Base-by-base conservation (phyloP, 495 filamentous ascomycete species). In the Penicillium samsonianum region DNA sequence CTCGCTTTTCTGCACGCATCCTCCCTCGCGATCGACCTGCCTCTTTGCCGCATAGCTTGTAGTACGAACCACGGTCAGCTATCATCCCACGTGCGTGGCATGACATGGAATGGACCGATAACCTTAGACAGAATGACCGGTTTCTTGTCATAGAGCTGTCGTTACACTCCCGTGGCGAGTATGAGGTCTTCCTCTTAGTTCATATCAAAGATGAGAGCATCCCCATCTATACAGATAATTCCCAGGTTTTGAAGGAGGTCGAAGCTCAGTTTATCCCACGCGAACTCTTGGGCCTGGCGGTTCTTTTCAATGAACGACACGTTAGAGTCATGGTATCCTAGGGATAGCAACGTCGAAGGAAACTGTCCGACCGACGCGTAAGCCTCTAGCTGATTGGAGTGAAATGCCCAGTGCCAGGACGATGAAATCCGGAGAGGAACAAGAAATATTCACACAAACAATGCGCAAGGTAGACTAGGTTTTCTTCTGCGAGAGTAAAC, bases 151-250 rank as follows among this genome's bases (percentile, higher is more conserved):
- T 80, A 6, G 90, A 93, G 67, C 70, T 90, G 23, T 82, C 80
- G 9, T 72, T 93, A 9, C 76, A 82, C 38, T 85, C 86, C 10
- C 88, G 90, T 10, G 87, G 85, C 19, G 84, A 90, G 71, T 92
- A 89, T 64, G 77, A 87, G 60, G 81, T 92, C 43, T 87, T 86
- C 59, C 69, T 92, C 9, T 80, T 90, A 50, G 80, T 91, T 20
- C 84, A 92, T 38, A 79, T 88, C 57, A 87, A 84, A 58, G 81
- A 89, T 54, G 50, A 67, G 46, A 60, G 66, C 25, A 61, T 81
- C 46, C 66, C 76, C n/a, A n/a, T n/a, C 22, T 25, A 20, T 8
- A 85, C 89, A 48, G 70, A 73, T 4, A 69, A 38, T 41, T 0
- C 26, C 3, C 11, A 42, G 33, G 37, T 0, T 14, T 12, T 41